These are phyloP conservation scores for Acanthamoeba culbertsoni DNA, from an alignment of 208 protist genomes.

Conservation along the genomic window DNA sequence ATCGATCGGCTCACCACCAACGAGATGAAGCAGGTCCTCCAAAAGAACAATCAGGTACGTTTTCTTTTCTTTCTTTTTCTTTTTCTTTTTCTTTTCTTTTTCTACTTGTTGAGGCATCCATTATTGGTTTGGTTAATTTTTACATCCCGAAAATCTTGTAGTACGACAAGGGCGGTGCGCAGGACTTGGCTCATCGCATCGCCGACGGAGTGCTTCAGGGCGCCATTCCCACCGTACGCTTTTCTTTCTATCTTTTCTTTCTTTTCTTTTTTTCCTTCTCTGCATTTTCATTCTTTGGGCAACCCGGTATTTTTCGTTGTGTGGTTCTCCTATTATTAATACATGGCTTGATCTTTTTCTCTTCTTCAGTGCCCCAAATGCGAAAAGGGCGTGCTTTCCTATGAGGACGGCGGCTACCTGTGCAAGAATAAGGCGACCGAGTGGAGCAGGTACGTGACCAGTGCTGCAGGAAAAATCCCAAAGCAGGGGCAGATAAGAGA, in stretches of 20 bases:
- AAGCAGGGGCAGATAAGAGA: not conserved
- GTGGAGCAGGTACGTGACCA: not conserved
- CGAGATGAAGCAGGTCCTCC: constrained; percentile 40
- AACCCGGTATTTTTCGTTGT: not conserved
- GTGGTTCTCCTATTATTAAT: too few relatives aligned
- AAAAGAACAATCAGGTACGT: constrained; percentile 23
- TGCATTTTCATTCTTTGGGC: too few relatives aligned
- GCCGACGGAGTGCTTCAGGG: constrained; percentile 33
- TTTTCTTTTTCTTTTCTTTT: not conserved
- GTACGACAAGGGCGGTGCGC: not conserved
- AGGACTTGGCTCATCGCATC: constrained; percentile 31
- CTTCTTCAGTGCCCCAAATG: constrained; percentile 16
- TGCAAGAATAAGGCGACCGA: constrained; percentile 14
- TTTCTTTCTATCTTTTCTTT: not conserved
- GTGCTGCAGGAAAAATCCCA: not conserved
- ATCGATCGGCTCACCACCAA: not conserved
- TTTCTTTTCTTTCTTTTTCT: not conserved
- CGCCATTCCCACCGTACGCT: constrained; percentile 28
- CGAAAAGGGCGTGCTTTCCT: constrained; percentile 30
- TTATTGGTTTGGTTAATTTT: not conserved
- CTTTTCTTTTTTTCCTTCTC: not conserved
- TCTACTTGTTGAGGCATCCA: not conserved
- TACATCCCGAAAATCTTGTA: not conserved
- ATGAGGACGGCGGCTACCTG: not conserved
- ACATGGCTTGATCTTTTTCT: not conserved